Base-by-base conservation (phyloP, 1,284 basidiomycete species). In the Schizophyllum commune region DNA sequence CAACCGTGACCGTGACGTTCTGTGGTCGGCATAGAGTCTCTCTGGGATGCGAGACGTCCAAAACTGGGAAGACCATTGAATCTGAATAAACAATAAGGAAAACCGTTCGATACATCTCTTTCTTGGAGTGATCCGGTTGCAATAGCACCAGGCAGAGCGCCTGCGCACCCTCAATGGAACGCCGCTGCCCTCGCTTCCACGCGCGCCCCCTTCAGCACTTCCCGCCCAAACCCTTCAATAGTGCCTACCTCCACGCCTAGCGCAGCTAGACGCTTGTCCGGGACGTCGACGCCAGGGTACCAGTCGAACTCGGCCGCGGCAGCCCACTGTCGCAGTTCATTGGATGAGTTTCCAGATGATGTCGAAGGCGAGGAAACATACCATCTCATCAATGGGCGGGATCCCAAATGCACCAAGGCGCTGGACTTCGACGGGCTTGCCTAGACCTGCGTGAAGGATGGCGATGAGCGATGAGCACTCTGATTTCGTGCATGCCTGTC, bases 241-340 rank as follows among this genome's bases (percentile, higher is more conserved):
- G 68, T 66, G 55, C 71, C 62, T 54, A 73, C 70, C 53, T 68
- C 64, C 13, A 71, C 71, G 9, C 72, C 73, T 1, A 74, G 62
- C 8, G 61, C 60, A n/a, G 66, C 62, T 55, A 74, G 60, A 27
- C 67, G 70, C 32, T 67, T 68, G 55, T 73, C 70, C 0, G 71
- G 69, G 52, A 73, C 65, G 27, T 52, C n/a, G 0, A 59, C 27
- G 8, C 67, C 59, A 1, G 65, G 62, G 62, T 68, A 73, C n/a
- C 70, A 47, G 15, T 69, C 70, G n/a, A 47, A 47, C 17, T 71
- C 39, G 13, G 39, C 61, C 52, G 70, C 69, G 15, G 65, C 67
- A 56, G 67, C 69, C 56, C 62, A 69, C 4, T 19, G 65, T 9
- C 62, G 71, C 71, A 57, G 17, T 47, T 11, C 4, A 5, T 32